Evolutionary conservation across 129 eudicot genomes (phyloP).

Genomic region (Pseudognaphalium luteoalbum): DNA sequence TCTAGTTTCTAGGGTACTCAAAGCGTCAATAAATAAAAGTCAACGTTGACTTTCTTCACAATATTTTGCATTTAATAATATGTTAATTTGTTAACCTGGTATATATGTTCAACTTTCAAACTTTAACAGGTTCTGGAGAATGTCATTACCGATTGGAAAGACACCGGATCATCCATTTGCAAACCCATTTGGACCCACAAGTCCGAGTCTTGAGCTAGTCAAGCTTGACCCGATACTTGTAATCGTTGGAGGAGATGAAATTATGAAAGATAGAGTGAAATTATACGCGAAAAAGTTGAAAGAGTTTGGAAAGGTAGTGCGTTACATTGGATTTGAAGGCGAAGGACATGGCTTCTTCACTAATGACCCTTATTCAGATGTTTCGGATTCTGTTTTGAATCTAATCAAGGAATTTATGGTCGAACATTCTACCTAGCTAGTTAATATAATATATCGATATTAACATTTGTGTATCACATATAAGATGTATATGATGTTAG

Average conservation of each 20-base stretch:
- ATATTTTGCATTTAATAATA: too few relatives aligned
- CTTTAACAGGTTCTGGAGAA: constrained; percentile 67
- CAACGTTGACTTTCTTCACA: too few relatives aligned
- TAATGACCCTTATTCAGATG: constrained; percentile 59
- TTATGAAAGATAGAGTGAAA: constrained; percentile 72
- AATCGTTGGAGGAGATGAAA: constrained; percentile 60
- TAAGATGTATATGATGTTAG: too few relatives aligned
- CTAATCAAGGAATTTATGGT: constrained; percentile 48
- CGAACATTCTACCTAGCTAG: constrained; percentile 24
- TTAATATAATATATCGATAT: background rate
- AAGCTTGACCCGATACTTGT: constrained; percentile 69
- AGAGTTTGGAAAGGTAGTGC: constrained; percentile 45
- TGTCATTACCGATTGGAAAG: constrained; percentile 59
- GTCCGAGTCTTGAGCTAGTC: constrained; percentile 50
- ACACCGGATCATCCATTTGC: constrained; percentile 74
- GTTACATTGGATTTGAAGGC: constrained; percentile 57
- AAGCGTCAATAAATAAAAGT: too few relatives aligned
- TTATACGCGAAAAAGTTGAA: constrained; percentile 50
- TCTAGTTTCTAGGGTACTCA: too few relatives aligned
- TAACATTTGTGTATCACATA: background rate
- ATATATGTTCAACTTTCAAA: too few relatives aligned
- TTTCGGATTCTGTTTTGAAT: constrained; percentile 36
- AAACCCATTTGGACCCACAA: constrained; percentile 75
- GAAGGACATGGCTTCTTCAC: constrained; percentile 69
- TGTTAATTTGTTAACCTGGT: background rate